Conservation (phyloP, 768 basidiomycete species). For the Calvatia gigantea region DNA sequence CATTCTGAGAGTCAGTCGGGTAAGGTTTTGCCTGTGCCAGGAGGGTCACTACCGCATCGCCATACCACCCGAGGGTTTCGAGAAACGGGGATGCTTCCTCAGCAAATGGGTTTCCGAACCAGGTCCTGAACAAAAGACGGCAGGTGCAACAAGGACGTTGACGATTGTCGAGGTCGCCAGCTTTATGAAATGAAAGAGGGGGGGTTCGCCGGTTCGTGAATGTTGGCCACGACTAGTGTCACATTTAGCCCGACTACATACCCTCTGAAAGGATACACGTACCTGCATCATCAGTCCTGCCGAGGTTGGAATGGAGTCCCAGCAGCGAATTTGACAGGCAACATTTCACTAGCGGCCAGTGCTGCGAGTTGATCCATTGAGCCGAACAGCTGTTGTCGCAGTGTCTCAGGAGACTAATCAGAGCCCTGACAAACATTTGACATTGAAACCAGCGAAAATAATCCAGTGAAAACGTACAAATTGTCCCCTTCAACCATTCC, state of each 20-base stretch:
- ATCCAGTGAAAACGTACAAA: conserved; percentile 42
- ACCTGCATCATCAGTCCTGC: conserved; percentile 80
- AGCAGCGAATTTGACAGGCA: conserved; percentile 61
- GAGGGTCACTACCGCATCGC: conserved; percentile 92
- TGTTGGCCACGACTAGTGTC: conserved; percentile 76
- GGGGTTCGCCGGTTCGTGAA: conserved; percentile 83
- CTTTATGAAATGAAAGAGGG: conserved; percentile 97
- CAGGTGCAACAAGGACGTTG: conserved; percentile 23
- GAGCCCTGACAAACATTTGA: conserved; percentile 56
- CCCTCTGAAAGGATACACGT: conserved; percentile 21
- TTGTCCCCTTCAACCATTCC: conserved; percentile 70
- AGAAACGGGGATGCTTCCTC: conserved; percentile 94
- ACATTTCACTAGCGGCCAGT: conserved; percentile 54
- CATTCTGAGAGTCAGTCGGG: conserved; percentile 96
- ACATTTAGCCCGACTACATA: conserved; percentile 17
- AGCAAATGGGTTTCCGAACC: conserved; percentile 89
- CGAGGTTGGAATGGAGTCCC: conserved; percentile 85
- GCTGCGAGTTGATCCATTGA: conserved; percentile 48
- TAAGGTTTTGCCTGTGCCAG: conserved; percentile 97
- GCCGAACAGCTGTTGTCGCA: conserved; percentile 57
- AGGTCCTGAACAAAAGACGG: not conserved
- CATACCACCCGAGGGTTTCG: conserved; percentile 92
- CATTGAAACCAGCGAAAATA: not conserved
- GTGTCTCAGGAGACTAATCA: conserved; percentile 61
- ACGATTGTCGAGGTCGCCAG: conserved; percentile 96